phyloP scores from a whole-genome alignment of 139 green algal genomes.

The Closterium sp. region DNA sequence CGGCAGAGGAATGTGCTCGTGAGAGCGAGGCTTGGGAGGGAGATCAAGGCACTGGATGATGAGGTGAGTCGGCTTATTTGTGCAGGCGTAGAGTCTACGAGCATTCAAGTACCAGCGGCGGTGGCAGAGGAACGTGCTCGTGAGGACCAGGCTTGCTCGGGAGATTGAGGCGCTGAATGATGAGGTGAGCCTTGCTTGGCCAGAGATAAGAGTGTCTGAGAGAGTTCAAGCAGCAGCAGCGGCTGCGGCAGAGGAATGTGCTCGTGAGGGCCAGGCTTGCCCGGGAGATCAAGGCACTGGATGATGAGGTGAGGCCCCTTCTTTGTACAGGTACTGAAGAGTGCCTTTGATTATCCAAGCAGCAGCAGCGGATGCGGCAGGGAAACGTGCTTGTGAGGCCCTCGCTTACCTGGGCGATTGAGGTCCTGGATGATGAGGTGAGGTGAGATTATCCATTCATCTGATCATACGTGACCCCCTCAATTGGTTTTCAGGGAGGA shows the following conservation, averaged over 20 bases:
- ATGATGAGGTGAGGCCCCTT: not conserved
- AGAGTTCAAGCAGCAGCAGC: no score
- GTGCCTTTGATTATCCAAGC: no score
- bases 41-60: conserved; percentile 20
- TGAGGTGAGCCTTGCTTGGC: conserved; percentile 35
- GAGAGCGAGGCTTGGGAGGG: conserved; percentile 13
- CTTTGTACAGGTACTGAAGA: no score
- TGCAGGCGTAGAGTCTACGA: no score
- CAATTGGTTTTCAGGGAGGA: no score
- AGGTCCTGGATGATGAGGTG: conserved; percentile 50
- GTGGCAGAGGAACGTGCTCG: conserved; percentile 40
- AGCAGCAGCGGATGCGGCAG: conserved; percentile 34
- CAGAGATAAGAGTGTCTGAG: no score
- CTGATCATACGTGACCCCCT: no score
- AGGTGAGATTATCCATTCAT: no score
- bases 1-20: conserved; percentile 40
- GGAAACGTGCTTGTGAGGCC: conserved; percentile 35
- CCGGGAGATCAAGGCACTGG: conserved; percentile 9
- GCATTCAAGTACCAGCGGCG: not conserved
- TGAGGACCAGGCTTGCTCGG: conserved; percentile 24
- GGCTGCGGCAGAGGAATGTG: conserved; percentile 34
- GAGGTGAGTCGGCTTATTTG: not conserved
- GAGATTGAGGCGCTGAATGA: conserved; percentile 56
- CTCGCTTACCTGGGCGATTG: conserved; percentile 42
- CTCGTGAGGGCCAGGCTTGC: conserved; percentile 26